Conservation (phyloP, 2,329 filamentous ascomycete species). For the Alternaria sp. region DNA sequence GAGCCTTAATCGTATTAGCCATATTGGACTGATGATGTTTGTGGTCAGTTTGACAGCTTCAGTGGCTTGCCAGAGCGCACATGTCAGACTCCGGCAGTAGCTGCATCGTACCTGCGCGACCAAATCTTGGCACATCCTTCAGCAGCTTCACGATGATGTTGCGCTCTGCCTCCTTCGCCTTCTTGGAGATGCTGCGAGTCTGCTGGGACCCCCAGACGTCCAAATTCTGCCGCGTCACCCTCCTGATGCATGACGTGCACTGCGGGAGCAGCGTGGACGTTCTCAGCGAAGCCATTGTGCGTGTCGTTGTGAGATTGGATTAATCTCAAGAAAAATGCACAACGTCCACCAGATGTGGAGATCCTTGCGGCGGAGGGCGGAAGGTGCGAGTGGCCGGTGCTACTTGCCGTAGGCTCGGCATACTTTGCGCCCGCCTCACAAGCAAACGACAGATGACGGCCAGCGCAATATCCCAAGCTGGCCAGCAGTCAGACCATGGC, state of each 20-base stretch:
- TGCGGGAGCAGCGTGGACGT: slow-evolving; percentile 45
- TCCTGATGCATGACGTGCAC: slow-evolving; percentile 48
- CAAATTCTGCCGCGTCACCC: slow-evolving; percentile 39
- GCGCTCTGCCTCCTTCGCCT: slow-evolving; percentile 49
- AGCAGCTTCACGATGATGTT: slow-evolving; percentile 59
- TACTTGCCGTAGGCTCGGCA: slow-evolving; percentile 25
- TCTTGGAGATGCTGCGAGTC: slow-evolving; percentile 54
- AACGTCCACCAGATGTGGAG: slow-evolving; percentile 30
- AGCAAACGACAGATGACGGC: slow-evolving; percentile 37
- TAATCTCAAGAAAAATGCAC: slow-evolving; percentile 18
- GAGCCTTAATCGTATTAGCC: slow-evolving; percentile 51
- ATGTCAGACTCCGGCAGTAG: not conserved
- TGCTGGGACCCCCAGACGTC: slow-evolving; percentile 44
- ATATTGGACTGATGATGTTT: not conserved
- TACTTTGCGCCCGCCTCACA: slow-evolving; percentile 26
- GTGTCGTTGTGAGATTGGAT: slow-evolving; percentile 17
- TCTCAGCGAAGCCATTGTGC: slow-evolving; percentile 42
- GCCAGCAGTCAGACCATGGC: slow-evolving; percentile 40
- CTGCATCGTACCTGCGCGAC: slow-evolving; percentile 45
- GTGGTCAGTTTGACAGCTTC: not conserved
- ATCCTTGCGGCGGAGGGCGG: slow-evolving; percentile 33
- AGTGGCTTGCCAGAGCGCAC: not conserved
- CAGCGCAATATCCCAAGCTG: slow-evolving; percentile 23
- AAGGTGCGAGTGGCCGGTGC: slow-evolving; percentile 26
- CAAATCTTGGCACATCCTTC: slow-evolving; percentile 60